Evolutionary conservation across 2,329 filamentous ascomycete genomes (phyloP).

Genomic region (Lanzia echinophila): DNA sequence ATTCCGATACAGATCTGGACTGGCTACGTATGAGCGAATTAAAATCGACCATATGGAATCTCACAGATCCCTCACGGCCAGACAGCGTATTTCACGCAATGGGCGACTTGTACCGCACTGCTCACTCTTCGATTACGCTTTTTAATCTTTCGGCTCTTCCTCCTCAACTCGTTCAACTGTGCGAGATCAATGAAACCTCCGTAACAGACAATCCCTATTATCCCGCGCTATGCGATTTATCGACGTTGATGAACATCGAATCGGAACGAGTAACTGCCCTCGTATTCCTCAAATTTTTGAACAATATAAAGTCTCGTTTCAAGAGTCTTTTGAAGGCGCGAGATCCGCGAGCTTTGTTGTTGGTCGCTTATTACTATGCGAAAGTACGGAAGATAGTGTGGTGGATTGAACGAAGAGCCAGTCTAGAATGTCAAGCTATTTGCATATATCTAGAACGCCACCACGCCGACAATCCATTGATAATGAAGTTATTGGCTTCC

Average conservation of each 20-base stretch:
- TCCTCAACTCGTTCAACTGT: conserved; percentile 13
- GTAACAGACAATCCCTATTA: conserved; percentile 13
- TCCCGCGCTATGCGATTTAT: conserved; percentile 1
- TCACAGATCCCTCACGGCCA: conserved; percentile 3
- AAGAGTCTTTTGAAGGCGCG: conserved; percentile 40
- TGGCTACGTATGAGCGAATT: conserved; percentile 53
- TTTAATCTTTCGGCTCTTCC: too few species aligned
- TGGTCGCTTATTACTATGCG: conserved; percentile 52
- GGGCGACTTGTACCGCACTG: too few species aligned
- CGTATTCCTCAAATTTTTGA: conserved; percentile 43
- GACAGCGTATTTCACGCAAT: not conserved
- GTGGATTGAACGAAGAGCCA: conserved; percentile 42
- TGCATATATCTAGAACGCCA: conserved; percentile 36
- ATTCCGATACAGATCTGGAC: conserved; percentile 41
- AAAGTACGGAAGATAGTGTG: conserved; percentile 39
- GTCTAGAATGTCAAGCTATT: conserved; percentile 45
- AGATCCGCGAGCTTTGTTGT: conserved; percentile 46
- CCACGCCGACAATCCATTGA: conserved; percentile 17
- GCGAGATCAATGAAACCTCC: conserved; percentile 9
- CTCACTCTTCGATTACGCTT: too few species aligned
- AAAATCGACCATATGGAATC: conserved; percentile 46
- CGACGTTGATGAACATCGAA: conserved; percentile 9
- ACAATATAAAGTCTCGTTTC: conserved; percentile 39
- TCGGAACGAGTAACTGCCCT: conserved; percentile 36
- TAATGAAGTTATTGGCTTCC: conserved; percentile 13